phyloP scores from a whole-genome alignment of 345 rosid species.

The Populus euphratica region DNA sequence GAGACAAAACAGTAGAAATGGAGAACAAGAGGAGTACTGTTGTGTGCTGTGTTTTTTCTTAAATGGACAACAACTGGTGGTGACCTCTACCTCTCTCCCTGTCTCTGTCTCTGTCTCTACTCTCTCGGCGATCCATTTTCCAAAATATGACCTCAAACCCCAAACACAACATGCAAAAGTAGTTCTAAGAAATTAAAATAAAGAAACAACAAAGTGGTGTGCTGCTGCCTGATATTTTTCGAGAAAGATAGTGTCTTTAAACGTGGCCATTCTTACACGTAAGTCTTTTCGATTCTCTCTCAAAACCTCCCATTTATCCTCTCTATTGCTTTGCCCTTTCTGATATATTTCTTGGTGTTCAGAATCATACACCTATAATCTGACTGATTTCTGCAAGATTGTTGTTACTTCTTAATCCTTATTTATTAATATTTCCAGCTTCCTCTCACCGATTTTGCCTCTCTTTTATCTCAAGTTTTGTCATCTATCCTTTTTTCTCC shows the following conservation, averaged over 20 bases:
- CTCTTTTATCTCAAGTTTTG: conserved; percentile 1
- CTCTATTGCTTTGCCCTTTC: not conserved
- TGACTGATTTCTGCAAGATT: not conserved
- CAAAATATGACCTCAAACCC: not conserved
- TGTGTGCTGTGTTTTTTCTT: too few relatives aligned
- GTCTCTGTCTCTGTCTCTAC: not conserved
- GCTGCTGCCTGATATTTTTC: not conserved
- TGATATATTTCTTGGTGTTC: not conserved
- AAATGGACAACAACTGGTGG: too few relatives aligned
- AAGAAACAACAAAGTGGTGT: not conserved
- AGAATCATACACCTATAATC: not conserved
- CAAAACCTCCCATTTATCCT: not conserved
- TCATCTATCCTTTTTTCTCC: not conserved
- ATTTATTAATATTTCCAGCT: not conserved
- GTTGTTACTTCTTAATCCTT: not conserved
- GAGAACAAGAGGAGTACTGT: too few relatives aligned
- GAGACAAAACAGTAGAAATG: too few relatives aligned
- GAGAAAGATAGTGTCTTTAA: not conserved
- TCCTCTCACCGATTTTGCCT: not conserved
- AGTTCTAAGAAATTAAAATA: not conserved
- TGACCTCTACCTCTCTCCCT: not conserved
- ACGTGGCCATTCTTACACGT: conserved; percentile 26
- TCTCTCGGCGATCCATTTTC: not conserved
- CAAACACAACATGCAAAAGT: not conserved
- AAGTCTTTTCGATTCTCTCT: conserved; percentile 11